Evolutionary conservation across 2,329 filamentous ascomycete species (phyloP).

Genomic region (Fusarium sacchari): DNA sequence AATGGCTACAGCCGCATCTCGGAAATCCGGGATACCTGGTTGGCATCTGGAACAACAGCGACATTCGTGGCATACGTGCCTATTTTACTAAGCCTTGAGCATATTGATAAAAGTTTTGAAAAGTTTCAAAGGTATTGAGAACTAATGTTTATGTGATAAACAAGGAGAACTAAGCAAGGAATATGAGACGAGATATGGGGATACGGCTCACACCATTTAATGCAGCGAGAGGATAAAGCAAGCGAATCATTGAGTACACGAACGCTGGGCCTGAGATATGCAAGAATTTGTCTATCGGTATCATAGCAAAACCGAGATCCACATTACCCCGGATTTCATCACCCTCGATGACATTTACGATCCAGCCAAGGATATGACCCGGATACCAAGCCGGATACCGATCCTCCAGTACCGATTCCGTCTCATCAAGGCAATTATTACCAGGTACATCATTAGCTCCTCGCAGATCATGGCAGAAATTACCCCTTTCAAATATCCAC

Average conservation of each 20-base stretch:
- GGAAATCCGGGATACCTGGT: background rate
- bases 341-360: background rate
- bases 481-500: background rate
- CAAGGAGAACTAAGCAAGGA: too few relatives aligned
- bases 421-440: background rate
- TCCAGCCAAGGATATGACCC: background rate
- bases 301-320: background rate
- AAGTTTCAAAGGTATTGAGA: accelerated
- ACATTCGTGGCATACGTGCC: background rate
- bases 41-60: background rate
- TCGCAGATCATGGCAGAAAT: background rate
- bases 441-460: background rate
- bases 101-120: accelerated
- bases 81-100: background rate
- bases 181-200: background rate
- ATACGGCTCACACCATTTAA: too few relatives aligned
- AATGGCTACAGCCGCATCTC: background rate
- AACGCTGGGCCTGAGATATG: background rate
- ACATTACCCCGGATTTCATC: background rate
- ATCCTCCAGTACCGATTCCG: accelerated
- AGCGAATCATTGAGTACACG: background rate
- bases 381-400: background rate
- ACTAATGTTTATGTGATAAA: too few relatives aligned
- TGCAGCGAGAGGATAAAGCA: background rate
- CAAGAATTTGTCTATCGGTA: background rate